Evolutionary conservation across 192 early-diverging fungal species (phyloP), one percentile per base, ranked within the genome.

Genomic region (Rhizophlyctis rosea): DNA sequence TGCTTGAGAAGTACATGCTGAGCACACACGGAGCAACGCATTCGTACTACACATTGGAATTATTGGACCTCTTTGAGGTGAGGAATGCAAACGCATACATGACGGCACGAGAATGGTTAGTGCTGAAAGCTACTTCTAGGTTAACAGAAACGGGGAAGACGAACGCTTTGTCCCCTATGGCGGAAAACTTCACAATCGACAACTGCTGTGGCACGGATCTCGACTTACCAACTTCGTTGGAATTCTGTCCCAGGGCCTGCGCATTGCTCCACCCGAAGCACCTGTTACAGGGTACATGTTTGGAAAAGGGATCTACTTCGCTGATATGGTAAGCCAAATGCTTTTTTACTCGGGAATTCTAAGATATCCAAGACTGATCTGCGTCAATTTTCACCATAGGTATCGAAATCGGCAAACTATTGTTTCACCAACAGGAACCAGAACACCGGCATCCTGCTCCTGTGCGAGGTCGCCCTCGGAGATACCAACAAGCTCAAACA

Each of bases 281-380:
- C 87, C 87, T 0, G 81, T 78, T n/a, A 83, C 75, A 0, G 64
- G 76, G 65, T 80, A 74, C 64, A 69, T 77, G 65, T 88, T 93
- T 63, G 91, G 90, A 44, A 89, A 89, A 47, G 91, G 90, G 3
- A 77, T 91, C 5, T 93, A 93, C 57, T 92, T 93, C 70, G 91
- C 88, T 3, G 87, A 93, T 72, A 85, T 82, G 76, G 86, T 75
- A 0, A n/a, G n/a, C n/a, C n/a, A n/a, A n/a, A n/a, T n/a, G n/a
- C n/a, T n/a, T n/a, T n/a, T n/a, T n/a, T n/a, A n/a, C 11, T 11
- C 32, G 11, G 11, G 11, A 27, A 59, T 62, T 11, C 7, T 57
- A 59, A 9, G 23, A 13, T 9, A 9, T 23, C 33, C n/a, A 50
- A 48, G 11, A 32, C 9, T 47, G 9, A 50, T 61, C 58, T 62